Evolutionary conservation across 805 yeast species (phyloP).

Genomic region (Kazachstania kunashirensis): DNA sequence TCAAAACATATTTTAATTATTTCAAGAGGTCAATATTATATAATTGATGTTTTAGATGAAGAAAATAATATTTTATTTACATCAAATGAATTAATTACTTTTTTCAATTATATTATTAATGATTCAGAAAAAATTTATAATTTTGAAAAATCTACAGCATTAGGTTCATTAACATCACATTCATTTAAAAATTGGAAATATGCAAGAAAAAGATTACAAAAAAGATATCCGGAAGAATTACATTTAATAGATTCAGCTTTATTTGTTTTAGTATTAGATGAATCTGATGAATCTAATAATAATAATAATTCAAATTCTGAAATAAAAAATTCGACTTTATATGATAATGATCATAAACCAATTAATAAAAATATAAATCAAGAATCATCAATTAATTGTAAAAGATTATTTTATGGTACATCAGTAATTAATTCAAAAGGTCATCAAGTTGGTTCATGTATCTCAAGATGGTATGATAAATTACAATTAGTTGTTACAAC

Average conservation of each 20-base stretch:
- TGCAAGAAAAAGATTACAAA: conserved; percentile 44
- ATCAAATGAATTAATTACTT: conserved; percentile 54
- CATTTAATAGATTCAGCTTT: conserved; percentile 62
- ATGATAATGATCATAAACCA: conserved; percentile 2
- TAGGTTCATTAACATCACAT: conserved; percentile 84
- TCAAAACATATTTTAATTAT: conserved; percentile 69
- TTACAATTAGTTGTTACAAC: conserved; percentile 74
- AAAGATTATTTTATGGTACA: conserved; percentile 77
- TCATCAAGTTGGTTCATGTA: conserved; percentile 84
- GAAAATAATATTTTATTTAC: conserved; percentile 55
- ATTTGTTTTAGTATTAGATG: conserved; percentile 74
- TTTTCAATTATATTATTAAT: conserved; percentile 54
- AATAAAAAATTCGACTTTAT: background rate
- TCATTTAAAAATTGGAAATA: conserved; percentile 76
- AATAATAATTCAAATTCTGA: background rate
- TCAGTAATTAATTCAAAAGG: conserved; percentile 60
- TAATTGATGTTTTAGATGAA: conserved; percentile 72
- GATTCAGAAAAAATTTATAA: conserved; percentile 56
- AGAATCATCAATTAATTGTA: conserved; percentile 24
- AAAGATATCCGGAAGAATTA: conserved; percentile 31
- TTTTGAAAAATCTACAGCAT: conserved; percentile 53
- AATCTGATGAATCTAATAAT: conserved; percentile 33
- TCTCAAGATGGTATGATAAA: conserved; percentile 90
- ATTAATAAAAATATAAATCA: conserved; percentile 2
- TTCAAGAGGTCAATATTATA: conserved; percentile 76